Conservation (phyloP, 306 rosid genomes). For the Leucaena leucocephala region DNA sequence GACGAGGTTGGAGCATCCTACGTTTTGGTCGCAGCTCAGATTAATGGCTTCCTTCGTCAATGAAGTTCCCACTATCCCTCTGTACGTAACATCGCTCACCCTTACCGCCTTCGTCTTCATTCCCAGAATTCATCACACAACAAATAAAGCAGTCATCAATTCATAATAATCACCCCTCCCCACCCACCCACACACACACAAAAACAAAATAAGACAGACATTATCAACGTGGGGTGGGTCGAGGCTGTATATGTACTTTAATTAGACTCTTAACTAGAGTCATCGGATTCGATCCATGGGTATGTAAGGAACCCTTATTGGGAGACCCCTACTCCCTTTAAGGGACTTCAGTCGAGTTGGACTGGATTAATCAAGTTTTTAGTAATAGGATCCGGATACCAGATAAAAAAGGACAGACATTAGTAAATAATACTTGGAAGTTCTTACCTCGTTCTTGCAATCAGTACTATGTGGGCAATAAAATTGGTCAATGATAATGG, state of each 20-base stretch:
- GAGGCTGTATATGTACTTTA: too few relatives aligned
- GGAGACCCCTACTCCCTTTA: too few relatives aligned
- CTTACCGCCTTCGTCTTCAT: constrained; percentile 41
- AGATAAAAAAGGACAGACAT: too few relatives aligned
- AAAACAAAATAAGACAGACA: too few relatives aligned
- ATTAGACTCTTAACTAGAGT: too few relatives aligned
- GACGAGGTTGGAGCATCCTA: constrained; percentile 54
- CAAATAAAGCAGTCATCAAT: background rate
- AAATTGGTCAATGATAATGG: constrained; percentile 59
- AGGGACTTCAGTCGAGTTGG: too few relatives aligned
- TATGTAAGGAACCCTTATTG: too few relatives aligned
- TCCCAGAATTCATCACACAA: background rate
- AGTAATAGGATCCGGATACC: too few relatives aligned
- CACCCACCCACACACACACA: too few relatives aligned
- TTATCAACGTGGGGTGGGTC: too few relatives aligned
- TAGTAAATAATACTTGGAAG: background rate
- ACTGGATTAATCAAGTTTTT: too few relatives aligned
- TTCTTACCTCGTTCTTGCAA: constrained; percentile 42
- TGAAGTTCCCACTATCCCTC: constrained; percentile 54
- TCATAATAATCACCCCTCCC: background rate
- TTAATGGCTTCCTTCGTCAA: constrained; percentile 39
- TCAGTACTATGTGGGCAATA: constrained; percentile 39
- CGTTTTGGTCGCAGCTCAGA: constrained; percentile 51
- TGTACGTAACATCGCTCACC: constrained; percentile 50
- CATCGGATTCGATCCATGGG: too few relatives aligned